Percentiles rank a stretch among this genome's conserved stretches.
These are phyloP conservation scores for Teratosphaeria pseudoeucalypti DNA, from an alignment of 2,329 filamentous ascomycete species.

Conservation along the genomic window DNA sequence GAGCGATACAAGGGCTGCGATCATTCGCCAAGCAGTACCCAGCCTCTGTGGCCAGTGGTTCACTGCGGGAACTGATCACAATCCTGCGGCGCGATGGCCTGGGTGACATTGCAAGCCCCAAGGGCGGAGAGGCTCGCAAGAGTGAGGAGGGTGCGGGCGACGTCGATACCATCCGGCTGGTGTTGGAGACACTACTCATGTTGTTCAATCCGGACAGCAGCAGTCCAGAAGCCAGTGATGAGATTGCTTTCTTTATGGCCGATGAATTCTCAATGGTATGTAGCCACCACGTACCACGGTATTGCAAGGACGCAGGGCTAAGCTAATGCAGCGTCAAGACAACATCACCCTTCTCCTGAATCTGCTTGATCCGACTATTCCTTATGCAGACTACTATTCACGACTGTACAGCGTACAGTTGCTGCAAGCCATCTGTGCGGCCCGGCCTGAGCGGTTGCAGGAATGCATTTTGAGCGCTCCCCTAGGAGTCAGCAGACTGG, in stretches of 20 bases:
- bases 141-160: conserved; percentile 41
- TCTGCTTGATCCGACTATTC: conserved; percentile 76
- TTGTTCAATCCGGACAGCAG: conserved; percentile 64
- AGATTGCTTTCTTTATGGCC: conserved; percentile 90
- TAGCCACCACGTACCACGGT: background rate
- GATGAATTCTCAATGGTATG: conserved; percentile 88
- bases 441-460: conserved; percentile 82
- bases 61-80: conserved; percentile 77
- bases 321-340: conserved; percentile 66
- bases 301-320: conserved; percentile 29
- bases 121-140: conserved; percentile 4
- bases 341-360: conserved; percentile 87
- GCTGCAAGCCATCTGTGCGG: conserved; percentile 72
- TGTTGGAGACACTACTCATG: conserved; percentile 90
- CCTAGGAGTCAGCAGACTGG: conserved; percentile 75
- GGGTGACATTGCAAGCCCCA: conserved; percentile 15
- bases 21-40: conserved; percentile 96
- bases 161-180: conserved; percentile 90
- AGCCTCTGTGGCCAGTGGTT: conserved; percentile 86
- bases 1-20: conserved; percentile 81
- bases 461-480: conserved; percentile 88
- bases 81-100: conserved; percentile 66
- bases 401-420: conserved; percentile 85
- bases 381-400: conserved; percentile 54
- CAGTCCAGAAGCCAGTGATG: conserved; percentile 81